Evolutionary conservation across 139 green algal genomes (phyloP).

Genomic region (Spirogloea muscicola): DNA sequence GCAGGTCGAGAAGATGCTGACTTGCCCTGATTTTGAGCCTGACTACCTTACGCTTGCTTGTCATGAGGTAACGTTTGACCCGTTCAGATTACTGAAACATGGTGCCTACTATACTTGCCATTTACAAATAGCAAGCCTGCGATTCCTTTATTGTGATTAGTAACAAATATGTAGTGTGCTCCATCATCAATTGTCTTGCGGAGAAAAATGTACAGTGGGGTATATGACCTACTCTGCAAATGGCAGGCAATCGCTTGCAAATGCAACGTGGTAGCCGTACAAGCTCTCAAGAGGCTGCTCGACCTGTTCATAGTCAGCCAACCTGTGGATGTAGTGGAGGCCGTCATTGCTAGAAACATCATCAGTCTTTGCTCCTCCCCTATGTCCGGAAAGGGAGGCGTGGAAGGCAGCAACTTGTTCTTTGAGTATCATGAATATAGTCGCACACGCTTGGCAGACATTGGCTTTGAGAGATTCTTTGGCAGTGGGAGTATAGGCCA

Average conservation of each 20-base stretch:
- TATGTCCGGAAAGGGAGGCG: neutral
- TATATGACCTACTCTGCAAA: too few species aligned
- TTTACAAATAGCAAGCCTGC: too few species aligned
- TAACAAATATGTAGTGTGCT: too few species aligned
- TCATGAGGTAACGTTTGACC: too few species aligned
- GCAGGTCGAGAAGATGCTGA: conserved; percentile 23
- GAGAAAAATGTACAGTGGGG: too few species aligned
- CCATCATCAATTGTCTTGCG: too few species aligned
- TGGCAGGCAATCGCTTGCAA: conserved; percentile 22
- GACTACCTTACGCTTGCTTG: conserved; percentile 29
- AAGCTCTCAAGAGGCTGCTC: conserved; percentile 10
- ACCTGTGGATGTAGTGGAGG: conserved; percentile 5
- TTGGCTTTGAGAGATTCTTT: conserved; percentile 14
- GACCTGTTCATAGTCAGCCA: neutral
- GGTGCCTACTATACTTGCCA: too few species aligned
- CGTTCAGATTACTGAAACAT: too few species aligned
- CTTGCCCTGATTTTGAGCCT: conserved; percentile 23
- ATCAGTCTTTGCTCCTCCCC: too few species aligned
- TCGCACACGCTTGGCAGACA: neutral
- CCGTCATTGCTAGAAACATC: conserved; percentile 26
- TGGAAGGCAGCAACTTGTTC: neutral
- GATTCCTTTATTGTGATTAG: too few species aligned
- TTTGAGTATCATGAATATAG: conserved; percentile 8
- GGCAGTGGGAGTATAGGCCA: neutral
- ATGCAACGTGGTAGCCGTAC: conserved; percentile 1